Conservation (phyloP, 2,329 filamentous ascomycete species). For the Clonostachys solani region DNA sequence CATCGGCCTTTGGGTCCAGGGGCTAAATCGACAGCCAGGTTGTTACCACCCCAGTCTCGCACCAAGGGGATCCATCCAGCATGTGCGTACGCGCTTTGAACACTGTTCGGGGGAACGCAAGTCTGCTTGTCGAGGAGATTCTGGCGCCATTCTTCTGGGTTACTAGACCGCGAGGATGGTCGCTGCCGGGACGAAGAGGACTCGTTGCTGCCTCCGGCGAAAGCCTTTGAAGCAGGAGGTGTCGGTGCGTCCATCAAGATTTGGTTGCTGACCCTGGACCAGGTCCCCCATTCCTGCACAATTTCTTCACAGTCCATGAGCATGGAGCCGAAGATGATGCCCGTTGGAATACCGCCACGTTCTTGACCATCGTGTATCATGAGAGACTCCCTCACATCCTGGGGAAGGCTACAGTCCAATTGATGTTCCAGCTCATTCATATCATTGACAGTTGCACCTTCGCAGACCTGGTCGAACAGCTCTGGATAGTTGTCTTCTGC, state of each 20-base stretch:
- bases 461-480: constrained; percentile 87
- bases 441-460: constrained; percentile 89
- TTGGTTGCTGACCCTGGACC: constrained; percentile 89
- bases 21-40: constrained; percentile 87
- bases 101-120: constrained; percentile 78
- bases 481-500: constrained; percentile 93
- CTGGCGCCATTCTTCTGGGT: constrained; percentile 70
- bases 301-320: constrained; percentile 97
- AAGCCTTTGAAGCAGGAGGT: constrained; percentile 61
- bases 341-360: constrained; percentile 83
- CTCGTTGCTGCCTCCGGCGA: constrained; percentile 60
- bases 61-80: constrained; percentile 93
- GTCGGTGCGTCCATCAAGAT: constrained; percentile 68
- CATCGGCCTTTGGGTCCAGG: constrained; percentile 87
- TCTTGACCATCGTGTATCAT: constrained; percentile 96
- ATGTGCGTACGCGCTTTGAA: constrained; percentile 92
- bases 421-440: constrained; percentile 96
- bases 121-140: constrained; percentile 82
- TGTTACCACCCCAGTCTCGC: constrained; percentile 98
- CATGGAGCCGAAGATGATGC: constrained; percentile 92
- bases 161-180: constrained; percentile 42
- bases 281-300: constrained; percentile 95
- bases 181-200: constrained; percentile 66
- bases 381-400: constrained; percentile 90
- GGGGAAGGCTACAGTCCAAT: constrained; percentile 87